Conservation (phyloP, 192 early-diverging fungal genomes). For the Neocallimastix lanati region DNA sequence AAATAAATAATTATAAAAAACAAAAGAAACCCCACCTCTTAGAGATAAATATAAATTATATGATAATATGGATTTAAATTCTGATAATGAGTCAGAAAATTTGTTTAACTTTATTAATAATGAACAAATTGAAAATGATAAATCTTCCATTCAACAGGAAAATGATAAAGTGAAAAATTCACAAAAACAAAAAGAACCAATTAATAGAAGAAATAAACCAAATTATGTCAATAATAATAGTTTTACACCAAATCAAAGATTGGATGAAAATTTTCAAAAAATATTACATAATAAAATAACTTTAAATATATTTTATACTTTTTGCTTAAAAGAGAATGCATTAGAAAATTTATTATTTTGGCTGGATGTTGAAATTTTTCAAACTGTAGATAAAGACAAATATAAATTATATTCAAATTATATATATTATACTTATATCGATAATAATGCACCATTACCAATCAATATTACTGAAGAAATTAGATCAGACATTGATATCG, state of each 20-base stretch:
- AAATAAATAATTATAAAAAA: not conserved
- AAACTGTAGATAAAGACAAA: slow-evolving; percentile 4
- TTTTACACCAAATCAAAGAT: slow-evolving; percentile 5
- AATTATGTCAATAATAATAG: not conserved
- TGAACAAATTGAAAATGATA: too few species aligned
- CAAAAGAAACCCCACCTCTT: not conserved
- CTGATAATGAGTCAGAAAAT: not conserved
- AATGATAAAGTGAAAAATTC: too few species aligned
- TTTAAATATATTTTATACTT: slow-evolving; percentile 25
- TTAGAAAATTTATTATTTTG: slow-evolving; percentile 70
- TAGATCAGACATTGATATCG: slow-evolving; percentile 36
- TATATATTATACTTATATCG: slow-evolving; percentile 62
- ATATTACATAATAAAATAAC: slow-evolving; percentile 20
- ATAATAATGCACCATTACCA: slow-evolving; percentile 38
- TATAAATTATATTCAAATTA: slow-evolving; percentile 15
- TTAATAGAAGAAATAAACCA: not conserved
- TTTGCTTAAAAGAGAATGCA: slow-evolving; percentile 50
- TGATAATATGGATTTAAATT: not conserved
- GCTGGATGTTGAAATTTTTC: slow-evolving; percentile 65
- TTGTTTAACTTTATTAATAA: not conserved
- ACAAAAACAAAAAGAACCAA: too few species aligned
- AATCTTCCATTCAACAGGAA: too few species aligned
- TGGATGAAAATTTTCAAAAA: slow-evolving; percentile 15
- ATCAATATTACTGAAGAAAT: slow-evolving; percentile 56
- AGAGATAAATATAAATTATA: slow-evolving; percentile 3